These are phyloP conservation scores for Nannochloropsis oceanica DNA, from an alignment of 108 stramenopile species.

Conservation along the genomic window DNA sequence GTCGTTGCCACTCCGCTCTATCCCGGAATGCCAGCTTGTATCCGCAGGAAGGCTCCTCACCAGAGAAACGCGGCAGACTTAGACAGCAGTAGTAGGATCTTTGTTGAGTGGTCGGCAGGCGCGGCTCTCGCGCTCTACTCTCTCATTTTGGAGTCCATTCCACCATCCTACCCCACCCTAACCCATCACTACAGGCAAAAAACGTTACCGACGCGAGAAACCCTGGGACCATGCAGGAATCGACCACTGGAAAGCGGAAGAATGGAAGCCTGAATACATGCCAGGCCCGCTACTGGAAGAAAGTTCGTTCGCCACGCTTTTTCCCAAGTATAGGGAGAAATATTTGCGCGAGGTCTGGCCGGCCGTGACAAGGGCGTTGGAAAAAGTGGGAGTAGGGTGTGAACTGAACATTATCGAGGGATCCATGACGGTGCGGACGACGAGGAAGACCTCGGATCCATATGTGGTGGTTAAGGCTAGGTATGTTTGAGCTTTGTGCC, in stretches of 20 bases:
- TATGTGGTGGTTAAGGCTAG: conserved; percentile 90
- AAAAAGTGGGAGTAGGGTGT: conserved; percentile 47
- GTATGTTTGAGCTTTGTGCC: too few relatives aligned
- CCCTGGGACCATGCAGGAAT: conserved; percentile 94
- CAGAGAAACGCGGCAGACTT: too few relatives aligned
- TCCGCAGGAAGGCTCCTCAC: too few relatives aligned
- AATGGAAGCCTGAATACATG: conserved; percentile 31
- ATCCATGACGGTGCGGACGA: conserved; percentile 95
- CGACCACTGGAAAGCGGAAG: conserved; percentile 82
- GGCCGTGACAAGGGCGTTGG: conserved; percentile 72
- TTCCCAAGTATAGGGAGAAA: conserved; percentile 95
- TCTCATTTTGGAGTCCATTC: too few relatives aligned
- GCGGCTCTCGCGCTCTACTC: too few relatives aligned
- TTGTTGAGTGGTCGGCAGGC: too few relatives aligned
- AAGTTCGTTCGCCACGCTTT: conserved; percentile 92
- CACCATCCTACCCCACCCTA: background rate
- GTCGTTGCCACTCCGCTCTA: too few relatives aligned
- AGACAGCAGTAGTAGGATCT: too few relatives aligned
- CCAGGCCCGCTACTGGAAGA: conserved; percentile 80
- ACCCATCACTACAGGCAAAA: conserved; percentile 34
- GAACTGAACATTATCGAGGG: conserved; percentile 79
- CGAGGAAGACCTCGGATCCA: conserved; percentile 80
- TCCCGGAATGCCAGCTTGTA: too few relatives aligned
- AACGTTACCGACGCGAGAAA: conserved; percentile 91
- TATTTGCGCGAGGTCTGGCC: conserved; percentile 97